Conservation (phyloP, 202 grass and related monocot species). For the Alloteropsis angusta region DNA sequence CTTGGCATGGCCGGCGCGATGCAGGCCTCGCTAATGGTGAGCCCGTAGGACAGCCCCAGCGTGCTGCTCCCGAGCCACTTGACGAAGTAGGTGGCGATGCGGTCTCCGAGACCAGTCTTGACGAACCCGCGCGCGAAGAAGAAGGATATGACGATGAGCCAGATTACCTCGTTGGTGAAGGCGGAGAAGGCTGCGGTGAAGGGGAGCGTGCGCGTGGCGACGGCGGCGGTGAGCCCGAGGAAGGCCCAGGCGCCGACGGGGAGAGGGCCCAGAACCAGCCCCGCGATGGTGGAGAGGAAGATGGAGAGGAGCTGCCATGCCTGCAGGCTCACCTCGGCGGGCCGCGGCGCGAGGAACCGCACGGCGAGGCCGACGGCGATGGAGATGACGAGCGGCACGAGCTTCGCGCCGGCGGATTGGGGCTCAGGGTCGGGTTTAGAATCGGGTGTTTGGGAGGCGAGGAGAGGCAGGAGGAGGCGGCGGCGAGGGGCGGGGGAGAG, state of each 20-base stretch:
- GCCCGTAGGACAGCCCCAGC: slow-evolving; percentile 79
- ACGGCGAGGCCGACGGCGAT: slow-evolving; percentile 63
- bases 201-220: slow-evolving; percentile 64
- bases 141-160: slow-evolving; percentile 98
- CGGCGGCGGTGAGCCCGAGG: slow-evolving; percentile 65
- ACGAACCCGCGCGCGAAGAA: slow-evolving; percentile 96
- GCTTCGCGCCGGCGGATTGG: slow-evolving; percentile 28
- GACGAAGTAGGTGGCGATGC: slow-evolving; percentile 92
- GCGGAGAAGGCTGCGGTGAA: slow-evolving; percentile 71
- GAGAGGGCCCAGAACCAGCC: slow-evolving; percentile 77
- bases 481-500: slow-evolving; percentile 5
- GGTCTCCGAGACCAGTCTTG: slow-evolving; percentile 87
- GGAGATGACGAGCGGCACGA: slow-evolving; percentile 58
- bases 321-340: slow-evolving; percentile 52
- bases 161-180: slow-evolving; percentile 95
- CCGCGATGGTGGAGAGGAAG: slow-evolving; percentile 81
- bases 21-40: slow-evolving; percentile 86
- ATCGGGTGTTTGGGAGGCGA: slow-evolving; percentile 18
- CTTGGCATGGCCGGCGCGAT: slow-evolving; percentile 97
- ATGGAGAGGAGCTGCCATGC: slow-evolving; percentile 94
- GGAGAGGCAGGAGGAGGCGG: slow-evolving; percentile 10
- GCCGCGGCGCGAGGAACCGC: slow-evolving; percentile 60
- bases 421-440: background rate
- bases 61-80: slow-evolving; percentile 89
- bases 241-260: slow-evolving; percentile 95